These are phyloP conservation scores for Porphyra umbilicalis DNA, from an alignment of 31 red algal genomes.

Conservation along the genomic window DNA sequence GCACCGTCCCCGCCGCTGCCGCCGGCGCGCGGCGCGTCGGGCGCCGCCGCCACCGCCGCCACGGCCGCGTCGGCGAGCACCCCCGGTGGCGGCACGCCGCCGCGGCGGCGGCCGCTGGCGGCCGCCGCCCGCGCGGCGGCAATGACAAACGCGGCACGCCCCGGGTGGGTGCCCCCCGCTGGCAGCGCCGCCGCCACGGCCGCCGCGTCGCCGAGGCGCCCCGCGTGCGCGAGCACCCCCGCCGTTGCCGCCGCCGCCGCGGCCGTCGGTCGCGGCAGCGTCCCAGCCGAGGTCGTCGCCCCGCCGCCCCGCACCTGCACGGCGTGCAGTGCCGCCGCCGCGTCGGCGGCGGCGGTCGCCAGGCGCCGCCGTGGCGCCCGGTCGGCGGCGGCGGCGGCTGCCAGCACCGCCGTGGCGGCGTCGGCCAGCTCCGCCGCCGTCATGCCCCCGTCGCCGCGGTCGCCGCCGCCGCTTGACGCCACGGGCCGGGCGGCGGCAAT, in stretches of 20 bases:
- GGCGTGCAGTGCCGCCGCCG: no score
- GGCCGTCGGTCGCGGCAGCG: neutral
- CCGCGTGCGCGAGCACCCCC: neutral
- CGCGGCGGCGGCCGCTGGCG: neutral
- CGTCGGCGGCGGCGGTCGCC: no score
- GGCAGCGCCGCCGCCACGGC: neutral
- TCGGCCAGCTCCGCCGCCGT: no score
- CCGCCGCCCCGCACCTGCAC: no score
- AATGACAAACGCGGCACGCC: neutral
- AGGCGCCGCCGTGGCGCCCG: no score
- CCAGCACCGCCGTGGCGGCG: no score
- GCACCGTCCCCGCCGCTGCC: no score
- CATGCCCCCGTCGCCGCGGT: no score
- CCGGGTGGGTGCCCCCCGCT: neutral
- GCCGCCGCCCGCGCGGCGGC: neutral
- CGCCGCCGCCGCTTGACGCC: no score
- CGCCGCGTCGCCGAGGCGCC: neutral
- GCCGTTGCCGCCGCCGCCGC: neutral
- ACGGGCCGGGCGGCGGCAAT: no score
- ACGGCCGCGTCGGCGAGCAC: neutral
- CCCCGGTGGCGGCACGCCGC: neutral
- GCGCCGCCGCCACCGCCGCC: neutral
- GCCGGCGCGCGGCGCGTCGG: neutral
- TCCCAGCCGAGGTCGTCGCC: no score
- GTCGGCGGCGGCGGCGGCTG: no score